Conservation (phyloP, 2,329 filamentous ascomycete species). For the Huntiella abstrusa region DNA sequence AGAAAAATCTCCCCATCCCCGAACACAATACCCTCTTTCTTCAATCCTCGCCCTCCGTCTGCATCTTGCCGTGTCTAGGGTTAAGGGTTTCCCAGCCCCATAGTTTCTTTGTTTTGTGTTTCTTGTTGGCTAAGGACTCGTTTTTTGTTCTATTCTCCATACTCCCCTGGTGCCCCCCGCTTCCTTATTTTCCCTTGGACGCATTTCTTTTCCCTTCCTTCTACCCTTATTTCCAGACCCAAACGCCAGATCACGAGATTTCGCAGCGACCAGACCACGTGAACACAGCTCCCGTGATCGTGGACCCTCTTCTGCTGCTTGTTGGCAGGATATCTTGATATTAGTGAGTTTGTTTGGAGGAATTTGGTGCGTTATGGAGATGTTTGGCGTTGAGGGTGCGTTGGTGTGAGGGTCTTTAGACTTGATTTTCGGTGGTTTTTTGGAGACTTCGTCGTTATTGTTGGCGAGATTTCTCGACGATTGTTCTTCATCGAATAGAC, state of each 20-base stretch:
- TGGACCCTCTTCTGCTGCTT: conserved; percentile 2
- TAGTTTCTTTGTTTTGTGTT: not conserved
- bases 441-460: too few relatives aligned
- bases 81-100: not conserved
- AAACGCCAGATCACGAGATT: conserved; percentile 30
- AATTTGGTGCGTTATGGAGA: not conserved
- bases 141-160: too few relatives aligned
- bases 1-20: too few relatives aligned
- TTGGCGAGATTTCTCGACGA: too few relatives aligned
- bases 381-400: too few relatives aligned
- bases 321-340: not conserved
- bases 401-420: too few relatives aligned
- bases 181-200: not conserved
- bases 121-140: not conserved
- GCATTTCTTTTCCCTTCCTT: not conserved
- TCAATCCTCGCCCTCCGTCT: conserved; percentile 4
- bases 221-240: not conserved
- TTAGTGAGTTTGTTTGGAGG: too few relatives aligned
- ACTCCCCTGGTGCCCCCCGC: not conserved
- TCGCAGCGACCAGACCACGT: conserved; percentile 24
- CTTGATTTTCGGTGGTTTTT: too few relatives aligned
- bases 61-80: conserved; percentile 8
- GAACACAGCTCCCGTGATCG: conserved; percentile 26
- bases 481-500: too few relatives aligned
- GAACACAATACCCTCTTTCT: not conserved